Base-by-base conservation (phyloP, 75 land plant species). In the Chamaecyparis obtusa region DNA sequence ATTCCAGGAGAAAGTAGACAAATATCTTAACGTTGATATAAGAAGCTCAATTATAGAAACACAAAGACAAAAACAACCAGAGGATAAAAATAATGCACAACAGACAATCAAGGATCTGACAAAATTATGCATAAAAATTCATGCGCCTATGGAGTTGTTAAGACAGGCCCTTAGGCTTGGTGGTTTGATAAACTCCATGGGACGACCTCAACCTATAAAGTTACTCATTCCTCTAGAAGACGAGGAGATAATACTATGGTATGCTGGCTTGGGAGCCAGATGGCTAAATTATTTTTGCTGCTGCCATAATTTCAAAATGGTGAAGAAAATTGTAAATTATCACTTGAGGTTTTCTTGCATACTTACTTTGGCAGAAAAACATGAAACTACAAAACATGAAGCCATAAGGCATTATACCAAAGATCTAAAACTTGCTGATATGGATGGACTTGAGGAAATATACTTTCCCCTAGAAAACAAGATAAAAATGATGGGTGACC, bases 301-400 rank as follows among this genome's bases (percentile, higher is more conserved):
- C 54, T 95, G 96, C 46, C 91, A 89, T 55, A 96, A 96, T 85
- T 95, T 94, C 72, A 87, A 87, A 64, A 92, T 89, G 91, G 95
- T 96, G 77, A 96, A 95, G 85, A 91, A 93, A 11, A 80, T 95
- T 54, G 96, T 96, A 9, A 92, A 88, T 86, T 96, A 96, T 87
- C 98, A 96, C 85, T 86, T 96, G 84, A 90, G 96, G 88, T 96
- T 94, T 87, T 96, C 98, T 9, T 93, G 93, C 78, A 87, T 96
- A 46, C 90, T 94, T 79, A 96, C 98, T 24, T 89, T 96, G 32
- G 96, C 98, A 33, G 92, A 95, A 74, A 96, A 96, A 86, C 96
- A 96, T 85, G 96, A 95, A 79, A 90, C 95, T 39, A 93, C 91
- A 36, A 95, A 94, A 76, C 85, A 32, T 7, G 93, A 96, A 78